These are phyloP conservation scores for Volvariella volvacea DNA, from an alignment of 1,284 basidiomycete genomes.

Conservation along the genomic window DNA sequence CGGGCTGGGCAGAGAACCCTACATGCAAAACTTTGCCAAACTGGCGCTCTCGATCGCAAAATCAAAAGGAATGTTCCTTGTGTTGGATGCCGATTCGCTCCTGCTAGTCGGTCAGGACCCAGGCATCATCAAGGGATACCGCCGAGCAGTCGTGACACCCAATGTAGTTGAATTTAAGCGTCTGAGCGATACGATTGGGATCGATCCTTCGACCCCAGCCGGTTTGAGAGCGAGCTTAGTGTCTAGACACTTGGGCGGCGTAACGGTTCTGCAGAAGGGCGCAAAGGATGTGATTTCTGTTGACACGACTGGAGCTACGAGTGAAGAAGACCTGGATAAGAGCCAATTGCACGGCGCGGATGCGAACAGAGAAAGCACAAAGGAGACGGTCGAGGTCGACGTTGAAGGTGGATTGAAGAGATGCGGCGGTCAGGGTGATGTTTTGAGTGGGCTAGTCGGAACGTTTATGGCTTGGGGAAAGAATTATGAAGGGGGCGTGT, in stretches of 20 bases:
- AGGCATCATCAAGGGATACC: slow-evolving; percentile 72
- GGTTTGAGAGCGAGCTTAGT: slow-evolving; percentile 54
- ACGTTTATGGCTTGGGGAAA: slow-evolving; percentile 92
- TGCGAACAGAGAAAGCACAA: slow-evolving; percentile 34
- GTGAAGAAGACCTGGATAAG: slow-evolving; percentile 23
- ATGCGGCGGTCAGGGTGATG: slow-evolving; percentile 94
- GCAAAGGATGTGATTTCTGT: slow-evolving; percentile 61
- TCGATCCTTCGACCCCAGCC: slow-evolving; percentile 42
- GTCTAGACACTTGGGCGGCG: slow-evolving; percentile 73
- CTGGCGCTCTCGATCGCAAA: slow-evolving; percentile 49
- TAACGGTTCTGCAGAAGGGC: slow-evolving; percentile 93
- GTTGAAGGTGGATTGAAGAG: slow-evolving; percentile 81
- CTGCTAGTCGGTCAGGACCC: slow-evolving; percentile 76
- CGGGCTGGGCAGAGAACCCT: slow-evolving; percentile 82
- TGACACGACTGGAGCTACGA: slow-evolving; percentile 50
- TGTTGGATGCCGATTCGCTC: slow-evolving; percentile 90
- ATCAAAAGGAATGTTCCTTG: slow-evolving; percentile 72
- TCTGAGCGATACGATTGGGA: slow-evolving; percentile 67
- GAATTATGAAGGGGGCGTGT: slow-evolving; percentile 81
- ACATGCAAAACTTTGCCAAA: slow-evolving; percentile 80
- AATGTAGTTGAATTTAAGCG: slow-evolving; percentile 94
- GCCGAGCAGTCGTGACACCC: slow-evolving; percentile 81
- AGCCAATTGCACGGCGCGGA: slow-evolving; percentile 33
- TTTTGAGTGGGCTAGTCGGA: slow-evolving; percentile 83
- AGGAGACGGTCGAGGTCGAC: slow-evolving; percentile 62